A percentile compares a stretch with the other conserved stretches of the same genome.
phyloP scores from a whole-genome alignment of 1,139 yeast genomes.

The Groenewaldozyma sp. region DNA sequence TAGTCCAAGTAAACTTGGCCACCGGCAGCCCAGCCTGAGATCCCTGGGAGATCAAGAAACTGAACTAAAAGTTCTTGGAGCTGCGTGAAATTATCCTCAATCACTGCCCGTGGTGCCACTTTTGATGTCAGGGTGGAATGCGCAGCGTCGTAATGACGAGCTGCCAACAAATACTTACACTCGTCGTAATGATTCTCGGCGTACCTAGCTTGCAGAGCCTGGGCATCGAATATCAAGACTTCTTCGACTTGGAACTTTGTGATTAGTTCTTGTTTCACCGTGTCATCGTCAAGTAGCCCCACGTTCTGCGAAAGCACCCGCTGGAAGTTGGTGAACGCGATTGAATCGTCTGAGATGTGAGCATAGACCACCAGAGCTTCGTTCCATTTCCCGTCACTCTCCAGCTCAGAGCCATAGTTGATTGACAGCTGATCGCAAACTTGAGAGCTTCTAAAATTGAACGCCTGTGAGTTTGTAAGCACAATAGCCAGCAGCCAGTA shows the following conservation, averaged over 20 bases:
- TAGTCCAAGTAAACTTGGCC: slow-evolving; percentile 32
- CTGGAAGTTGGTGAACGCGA: slow-evolving; percentile 36
- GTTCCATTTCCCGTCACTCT: slow-evolving; percentile 39
- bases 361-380: slow-evolving; percentile 56
- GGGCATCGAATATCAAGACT: slow-evolving; percentile 18
- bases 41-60: slow-evolving; percentile 34
- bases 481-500: slow-evolving; percentile 52
- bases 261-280: slow-evolving; percentile 40
- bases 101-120: slow-evolving; percentile 63
- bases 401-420: slow-evolving; percentile 47
- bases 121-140: slow-evolving; percentile 44
- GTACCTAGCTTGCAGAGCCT: slow-evolving; percentile 33
- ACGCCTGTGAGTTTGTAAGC: slow-evolving; percentile 9
- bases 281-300: slow-evolving; percentile 30
- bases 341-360: slow-evolving; percentile 40
- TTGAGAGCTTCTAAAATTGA: slow-evolving; percentile 12
- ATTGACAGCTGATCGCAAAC: slow-evolving; percentile 41
- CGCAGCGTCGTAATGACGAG: slow-evolving; percentile 53
- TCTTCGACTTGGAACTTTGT: slow-evolving; percentile 30
- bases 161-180: slow-evolving; percentile 53
- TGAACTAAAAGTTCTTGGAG: slow-evolving; percentile 36
- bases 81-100: slow-evolving; percentile 33
- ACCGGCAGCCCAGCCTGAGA: slow-evolving; percentile 47
- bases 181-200: slow-evolving; percentile 50
- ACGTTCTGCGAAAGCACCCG: slow-evolving; percentile 42